Evolutionary conservation across 148 eudicot species (phyloP).

Genomic region (Spergularia marina): DNA sequence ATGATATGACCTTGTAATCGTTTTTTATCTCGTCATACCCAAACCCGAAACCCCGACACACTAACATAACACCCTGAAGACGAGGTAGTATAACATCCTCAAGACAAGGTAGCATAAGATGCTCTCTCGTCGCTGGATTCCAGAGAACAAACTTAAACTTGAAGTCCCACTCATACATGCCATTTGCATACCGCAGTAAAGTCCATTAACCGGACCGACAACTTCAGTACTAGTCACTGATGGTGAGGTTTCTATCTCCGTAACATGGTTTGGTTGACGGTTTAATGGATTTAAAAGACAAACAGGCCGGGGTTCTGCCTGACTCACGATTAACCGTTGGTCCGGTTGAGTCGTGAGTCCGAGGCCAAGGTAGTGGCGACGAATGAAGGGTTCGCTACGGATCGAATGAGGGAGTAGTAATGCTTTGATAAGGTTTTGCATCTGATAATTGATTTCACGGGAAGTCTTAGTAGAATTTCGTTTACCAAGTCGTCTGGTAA

Average conservation of each 20-base stretch:
- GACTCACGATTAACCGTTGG: too few species aligned
- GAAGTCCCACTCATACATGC: too few species aligned
- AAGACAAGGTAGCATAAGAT: too few species aligned
- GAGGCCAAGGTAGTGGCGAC: background rate
- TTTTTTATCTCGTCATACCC: background rate
- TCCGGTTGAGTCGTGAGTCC: background rate
- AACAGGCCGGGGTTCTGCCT: too few species aligned
- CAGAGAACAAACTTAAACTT: too few species aligned
- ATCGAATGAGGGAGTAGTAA: constrained; percentile 5
- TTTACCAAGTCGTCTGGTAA: background rate
- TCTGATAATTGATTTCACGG: background rate
- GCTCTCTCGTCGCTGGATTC: background rate
- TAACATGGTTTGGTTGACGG: too few species aligned
- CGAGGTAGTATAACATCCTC: too few species aligned
- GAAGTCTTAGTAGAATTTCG: background rate
- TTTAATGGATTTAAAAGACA: too few species aligned
- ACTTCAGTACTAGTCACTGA: too few species aligned
- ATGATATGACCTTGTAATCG: background rate
- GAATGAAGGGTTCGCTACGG: background rate
- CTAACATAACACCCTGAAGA: too few species aligned
- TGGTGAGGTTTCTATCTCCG: too few species aligned
- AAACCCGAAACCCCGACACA: background rate
- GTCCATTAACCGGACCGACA: background rate
- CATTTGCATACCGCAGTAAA: background rate
- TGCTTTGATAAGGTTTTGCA: background rate